Conservation (phyloP, 495 filamentous ascomycete genomes). For the Tuber umbilicatum region DNA sequence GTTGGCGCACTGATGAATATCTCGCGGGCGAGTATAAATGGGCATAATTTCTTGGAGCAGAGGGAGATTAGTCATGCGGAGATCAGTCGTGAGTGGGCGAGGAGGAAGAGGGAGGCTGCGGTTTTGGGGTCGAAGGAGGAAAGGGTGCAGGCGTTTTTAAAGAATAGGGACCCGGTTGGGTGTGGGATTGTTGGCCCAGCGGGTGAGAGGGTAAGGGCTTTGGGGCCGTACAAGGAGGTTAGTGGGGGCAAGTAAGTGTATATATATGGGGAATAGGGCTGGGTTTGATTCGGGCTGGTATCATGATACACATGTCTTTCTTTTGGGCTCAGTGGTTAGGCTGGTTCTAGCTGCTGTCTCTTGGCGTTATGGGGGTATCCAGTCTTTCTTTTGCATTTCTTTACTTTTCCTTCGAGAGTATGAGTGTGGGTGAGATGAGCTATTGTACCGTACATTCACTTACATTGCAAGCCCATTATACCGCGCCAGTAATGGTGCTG, state of each 20-base stretch:
- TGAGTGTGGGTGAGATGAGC: not conserved
- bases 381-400: not conserved
- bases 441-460: not conserved
- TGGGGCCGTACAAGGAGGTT: not conserved
- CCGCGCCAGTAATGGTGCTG: not conserved
- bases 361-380: not conserved
- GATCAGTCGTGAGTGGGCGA: conserved; percentile 30
- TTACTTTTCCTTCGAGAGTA: not conserved
- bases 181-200: conserved; percentile 23
- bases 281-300: not conserved
- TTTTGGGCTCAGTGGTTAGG: conserved; percentile 2
- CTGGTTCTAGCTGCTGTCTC: not conserved
- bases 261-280: not conserved
- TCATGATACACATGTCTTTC: not conserved
- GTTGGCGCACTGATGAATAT: conserved; percentile 49
- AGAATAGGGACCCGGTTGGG: conserved; percentile 32
- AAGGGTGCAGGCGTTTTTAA: conserved; percentile 36
- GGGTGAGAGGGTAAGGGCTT: conserved; percentile 12
- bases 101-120: conserved; percentile 24
- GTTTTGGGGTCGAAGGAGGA: conserved; percentile 34
- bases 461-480: not conserved
- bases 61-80: conserved; percentile 21
- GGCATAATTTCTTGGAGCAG: conserved; percentile 27
- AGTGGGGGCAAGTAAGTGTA: not conserved
- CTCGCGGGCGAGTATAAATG: conserved; percentile 28